These are phyloP conservation scores for Diaporthe longicolla DNA, from an alignment of 2,329 filamentous ascomycete genomes.

Conservation along the genomic window DNA sequence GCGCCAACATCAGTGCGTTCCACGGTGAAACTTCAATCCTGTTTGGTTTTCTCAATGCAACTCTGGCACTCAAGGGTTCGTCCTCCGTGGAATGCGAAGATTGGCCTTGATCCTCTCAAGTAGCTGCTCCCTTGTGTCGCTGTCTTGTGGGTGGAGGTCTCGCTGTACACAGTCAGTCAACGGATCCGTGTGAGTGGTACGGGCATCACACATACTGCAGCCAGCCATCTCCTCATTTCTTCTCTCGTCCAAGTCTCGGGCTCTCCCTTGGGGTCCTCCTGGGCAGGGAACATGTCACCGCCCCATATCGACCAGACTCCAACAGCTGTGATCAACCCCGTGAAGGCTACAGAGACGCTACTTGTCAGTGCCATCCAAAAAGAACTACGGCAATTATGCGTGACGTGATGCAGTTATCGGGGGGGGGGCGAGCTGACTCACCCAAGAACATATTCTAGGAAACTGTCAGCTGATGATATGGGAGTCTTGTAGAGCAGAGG, in stretches of 20 bases:
- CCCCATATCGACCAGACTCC: constrained; percentile 90
- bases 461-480: background rate
- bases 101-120: constrained; percentile 63
- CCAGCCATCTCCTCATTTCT: constrained; percentile 86
- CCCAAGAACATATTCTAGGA: constrained; percentile 78
- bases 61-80: constrained; percentile 3
- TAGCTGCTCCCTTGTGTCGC: constrained; percentile 61
- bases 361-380: background rate
- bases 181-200: constrained; percentile 6
- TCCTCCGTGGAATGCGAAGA: constrained; percentile 56
- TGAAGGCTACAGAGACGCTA: constrained; percentile 72
- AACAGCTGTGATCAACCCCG: constrained; percentile 84
- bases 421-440: constrained; percentile 52
- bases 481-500: constrained; percentile 20
- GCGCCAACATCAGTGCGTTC: background rate
- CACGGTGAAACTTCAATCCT: background rate
- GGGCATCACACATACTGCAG: constrained; percentile 71
- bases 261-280: constrained; percentile 83
- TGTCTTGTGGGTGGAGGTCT: constrained; percentile 60
- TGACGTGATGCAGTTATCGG: background rate
- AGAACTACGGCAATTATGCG: background rate
- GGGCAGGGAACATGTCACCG: constrained; percentile 83
- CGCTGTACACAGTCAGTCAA: constrained; percentile 52
- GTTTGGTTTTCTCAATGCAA: background rate
- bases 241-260: constrained; percentile 80